Base-by-base conservation (phyloP, 2,329 filamentous ascomycete genomes). In the Passalora sequoiae region DNA sequence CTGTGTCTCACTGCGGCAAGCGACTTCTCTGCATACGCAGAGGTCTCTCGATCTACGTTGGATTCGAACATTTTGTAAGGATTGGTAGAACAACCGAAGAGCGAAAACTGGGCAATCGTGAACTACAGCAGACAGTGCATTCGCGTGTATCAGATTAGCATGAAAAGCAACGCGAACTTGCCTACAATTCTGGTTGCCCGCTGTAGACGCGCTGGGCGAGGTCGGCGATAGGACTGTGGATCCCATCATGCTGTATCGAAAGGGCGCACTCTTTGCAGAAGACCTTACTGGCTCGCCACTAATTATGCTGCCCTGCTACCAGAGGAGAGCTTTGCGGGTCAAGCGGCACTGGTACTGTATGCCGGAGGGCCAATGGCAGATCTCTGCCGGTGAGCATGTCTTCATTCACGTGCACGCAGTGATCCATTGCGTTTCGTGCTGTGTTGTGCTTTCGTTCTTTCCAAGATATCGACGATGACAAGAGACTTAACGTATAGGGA, bases 171-270 rank as follows among this genome's bases (percentile, higher is more conserved):
- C 24, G 6, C 24, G 24, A 12, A 27, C 12, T 12, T 27, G 24
- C 24, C 24, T 27, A 27, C 24, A 27, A 12, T 12, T 56, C 6
- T 44, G 35, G n/a, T 32, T 50, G 12, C 37, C 49, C 15, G 17
- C 39, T 25, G 19, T 20, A 10, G 29, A 24, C 17, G 17, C 38
- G 24, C 12, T 12, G 6, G 12, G 24, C 24, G 24, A 27, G 24
- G 24, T 27, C 24, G 24, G 24, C 24, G 24, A 27, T 27, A 27
- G 12, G 24, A n/a, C n/a, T n/a, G n/a, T n/a, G 24, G 6, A 6
- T 27, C 24, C 12, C 6, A 6, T 7, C 6, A 27, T 27, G 12
- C 24, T 27, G 24, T 27, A 12, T 12, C 12, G 24, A 12, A 27
- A 27, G 24, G 24, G 24, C 24, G 24, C 24, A 12, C 12, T 27